Base-by-base conservation (phyloP, 768 basidiomycete species). In the Amyloporia xantha region DNA sequence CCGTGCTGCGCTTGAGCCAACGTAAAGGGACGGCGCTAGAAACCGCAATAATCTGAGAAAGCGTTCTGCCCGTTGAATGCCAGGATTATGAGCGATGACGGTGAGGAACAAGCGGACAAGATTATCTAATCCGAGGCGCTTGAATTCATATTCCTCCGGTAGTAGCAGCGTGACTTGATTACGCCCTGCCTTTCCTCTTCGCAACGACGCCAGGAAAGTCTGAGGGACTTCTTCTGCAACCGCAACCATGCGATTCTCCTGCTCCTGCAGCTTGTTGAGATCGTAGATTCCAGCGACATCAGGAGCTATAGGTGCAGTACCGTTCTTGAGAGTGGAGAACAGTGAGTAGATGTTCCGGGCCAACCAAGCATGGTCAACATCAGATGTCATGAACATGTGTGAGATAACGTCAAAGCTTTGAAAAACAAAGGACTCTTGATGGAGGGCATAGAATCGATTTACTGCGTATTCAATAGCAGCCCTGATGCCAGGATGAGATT, bases 161-260 rank as follows among this genome's bases (percentile, higher is more conserved):
- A 58, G 54, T 12, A 53, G 53, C 11, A 53, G 62, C 2, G 72
- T 67, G 37, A 74, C 62, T 39, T 70, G 68, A 15, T 62, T 63
- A 38, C 68, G 71, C 2, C 70, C 65, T 24, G 48, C 45, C 25
- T 70, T 69, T 19, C 62, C 68, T 20, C 51, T 54, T 37, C 71
- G 70, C 47, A 86, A 62, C 5, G 76, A 70, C 12, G 78, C 71
- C 23, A 87, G 64, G 54, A 87, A 81, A 0, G 82, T 74, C 54
- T 87, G 85, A 1, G 86, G 85, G 45, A 76, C 82, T 52, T 86
- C 82, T 57, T 88, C 86, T 5, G 81, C 84, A 3, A 81, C 81
- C 23, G 71, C 75, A 41, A 85, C 71, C 54, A 89, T 72, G 19
- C 86, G 66, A 2, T 85, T 82, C 57, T 89, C 86, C 41, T 75